Percentiles rank a stretch among this genome's conserved stretches.
Conservation (phyloP, 2,329 filamentous ascomycete genomes). For the Chaetomiaceae sp. region DNA sequence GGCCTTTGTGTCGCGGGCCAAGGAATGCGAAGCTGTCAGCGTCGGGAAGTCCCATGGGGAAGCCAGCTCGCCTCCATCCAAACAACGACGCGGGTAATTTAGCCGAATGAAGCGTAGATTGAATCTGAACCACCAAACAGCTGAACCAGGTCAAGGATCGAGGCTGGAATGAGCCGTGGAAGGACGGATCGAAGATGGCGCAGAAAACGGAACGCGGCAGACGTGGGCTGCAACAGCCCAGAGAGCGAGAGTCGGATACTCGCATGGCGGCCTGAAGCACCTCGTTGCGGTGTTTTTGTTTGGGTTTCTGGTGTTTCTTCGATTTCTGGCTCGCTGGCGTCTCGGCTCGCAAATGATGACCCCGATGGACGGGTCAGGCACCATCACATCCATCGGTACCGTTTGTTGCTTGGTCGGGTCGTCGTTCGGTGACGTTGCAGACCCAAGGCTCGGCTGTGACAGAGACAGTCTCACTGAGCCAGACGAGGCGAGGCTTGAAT, state of each 20-base stretch:
- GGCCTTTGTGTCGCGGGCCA: slow-evolving; percentile 8
- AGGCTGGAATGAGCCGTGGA: slow-evolving; percentile 12
- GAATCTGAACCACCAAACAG: slow-evolving; percentile 20
- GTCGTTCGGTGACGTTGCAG: slow-evolving; percentile 13
- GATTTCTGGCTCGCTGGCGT: background rate
- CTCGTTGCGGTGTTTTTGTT: background rate
- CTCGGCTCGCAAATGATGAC: slow-evolving; percentile 23
- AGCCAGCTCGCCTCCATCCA: slow-evolving; percentile 18
- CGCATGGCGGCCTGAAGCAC: slow-evolving; percentile 13
- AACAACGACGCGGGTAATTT: slow-evolving; percentile 25
- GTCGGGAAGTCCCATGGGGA: slow-evolving; percentile 11
- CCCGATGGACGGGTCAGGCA: slow-evolving; percentile 19
- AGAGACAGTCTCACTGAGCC: background rate
- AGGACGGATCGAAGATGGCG: background rate
- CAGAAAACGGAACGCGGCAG: slow-evolving; percentile 11
- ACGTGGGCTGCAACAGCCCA: background rate
- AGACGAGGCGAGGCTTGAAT: background rate
- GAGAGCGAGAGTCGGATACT: slow-evolving; percentile 10
- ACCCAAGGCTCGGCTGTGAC: slow-evolving; percentile 11
- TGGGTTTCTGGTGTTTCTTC: background rate
- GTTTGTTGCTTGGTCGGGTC: slow-evolving; percentile 5
- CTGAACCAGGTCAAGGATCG: slow-evolving; percentile 26
- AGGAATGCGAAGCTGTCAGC: slow-evolving; percentile 15
- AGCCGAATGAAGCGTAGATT: slow-evolving; percentile 26
- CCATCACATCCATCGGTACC: slow-evolving; percentile 14